These are phyloP conservation scores for Citrullus mucosospermus DNA, from an alignment of 306 rosid genomes.

Conservation along the genomic window DNA sequence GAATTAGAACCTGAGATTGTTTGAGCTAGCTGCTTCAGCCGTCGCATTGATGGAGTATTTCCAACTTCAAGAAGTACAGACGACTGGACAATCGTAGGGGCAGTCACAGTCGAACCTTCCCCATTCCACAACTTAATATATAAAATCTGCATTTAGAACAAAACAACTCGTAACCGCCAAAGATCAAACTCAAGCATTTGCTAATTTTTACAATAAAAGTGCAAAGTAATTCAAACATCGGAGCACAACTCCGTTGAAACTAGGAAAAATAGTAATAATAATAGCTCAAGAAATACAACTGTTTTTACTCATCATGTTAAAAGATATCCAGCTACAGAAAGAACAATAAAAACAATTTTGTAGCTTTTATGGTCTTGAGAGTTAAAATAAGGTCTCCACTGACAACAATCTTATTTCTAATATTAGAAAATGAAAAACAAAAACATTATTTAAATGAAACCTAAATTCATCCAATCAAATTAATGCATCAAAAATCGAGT, in stretches of 20 bases:
- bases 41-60: conserved; percentile 40
- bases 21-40: conserved; percentile 78
- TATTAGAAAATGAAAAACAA: background rate
- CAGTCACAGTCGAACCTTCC: conserved; percentile 60
- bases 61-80: conserved; percentile 57
- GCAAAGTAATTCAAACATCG: background rate
- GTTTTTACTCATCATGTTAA: background rate
- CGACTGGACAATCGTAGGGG: conserved; percentile 69
- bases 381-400: background rate
- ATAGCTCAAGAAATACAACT: background rate
- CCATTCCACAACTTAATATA: conserved; percentile 46
- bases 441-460: background rate
- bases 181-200: conserved; percentile 5
- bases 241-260: background rate
- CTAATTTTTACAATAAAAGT: background rate
- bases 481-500: background rate
- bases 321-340: background rate
- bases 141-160: conserved; percentile 53
- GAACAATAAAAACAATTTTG: background rate
- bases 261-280: background rate
- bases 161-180: conserved; percentile 17
- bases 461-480: background rate
- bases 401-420: background rate
- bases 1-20: conserved; percentile 66
- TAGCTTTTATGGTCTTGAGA: background rate